phyloP scores from a whole-genome alignment of 345 rosid genomes.

The Sisymbrium altissimum region DNA sequence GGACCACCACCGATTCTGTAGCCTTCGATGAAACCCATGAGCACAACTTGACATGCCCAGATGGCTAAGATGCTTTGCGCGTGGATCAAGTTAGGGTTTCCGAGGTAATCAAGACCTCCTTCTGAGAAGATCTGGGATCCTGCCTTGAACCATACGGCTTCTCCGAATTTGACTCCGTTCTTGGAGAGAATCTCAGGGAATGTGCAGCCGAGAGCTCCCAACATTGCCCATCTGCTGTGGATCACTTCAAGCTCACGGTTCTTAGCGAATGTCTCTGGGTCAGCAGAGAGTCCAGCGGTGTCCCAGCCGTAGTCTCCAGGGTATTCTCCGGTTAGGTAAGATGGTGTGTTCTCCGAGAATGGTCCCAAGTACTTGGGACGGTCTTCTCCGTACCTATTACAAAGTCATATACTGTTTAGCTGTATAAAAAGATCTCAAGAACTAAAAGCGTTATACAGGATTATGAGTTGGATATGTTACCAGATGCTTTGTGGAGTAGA shows the following conservation, averaged over 20 bases:
- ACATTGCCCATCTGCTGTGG: slow-evolving; percentile 98
- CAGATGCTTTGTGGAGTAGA: slow-evolving; percentile 84
- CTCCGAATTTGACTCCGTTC: slow-evolving; percentile 88
- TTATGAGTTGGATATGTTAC: too few relatives aligned
- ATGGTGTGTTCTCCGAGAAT: slow-evolving; percentile 91
- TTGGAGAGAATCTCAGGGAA: slow-evolving; percentile 83
- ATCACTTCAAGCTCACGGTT: slow-evolving; percentile 97
- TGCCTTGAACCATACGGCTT: slow-evolving; percentile 97
- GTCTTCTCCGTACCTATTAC: slow-evolving; percentile 94
- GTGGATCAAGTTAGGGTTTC: slow-evolving; percentile 93
- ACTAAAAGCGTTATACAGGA: too few relatives aligned
- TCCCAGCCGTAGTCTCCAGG: slow-evolving; percentile 98
- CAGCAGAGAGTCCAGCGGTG: slow-evolving; percentile 95
- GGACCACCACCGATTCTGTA: slow-evolving; percentile 98
- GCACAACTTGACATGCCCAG: slow-evolving; percentile 92
- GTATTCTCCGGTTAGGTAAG: slow-evolving; percentile 91
- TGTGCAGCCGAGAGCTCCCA: slow-evolving; percentile 88
- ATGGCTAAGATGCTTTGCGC: slow-evolving; percentile 97
- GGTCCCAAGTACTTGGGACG: slow-evolving; percentile 97
- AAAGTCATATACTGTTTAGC: not conserved
- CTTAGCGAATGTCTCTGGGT: slow-evolving; percentile 94
- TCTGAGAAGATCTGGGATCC: slow-evolving; percentile 92
- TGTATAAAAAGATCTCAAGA: not conserved
- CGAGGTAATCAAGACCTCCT: slow-evolving; percentile 93
- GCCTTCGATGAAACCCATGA: slow-evolving; percentile 93